These are phyloP conservation scores for Fusarium temperatum DNA, from an alignment of 2,329 filamentous ascomycete genomes.

Conservation along the genomic window DNA sequence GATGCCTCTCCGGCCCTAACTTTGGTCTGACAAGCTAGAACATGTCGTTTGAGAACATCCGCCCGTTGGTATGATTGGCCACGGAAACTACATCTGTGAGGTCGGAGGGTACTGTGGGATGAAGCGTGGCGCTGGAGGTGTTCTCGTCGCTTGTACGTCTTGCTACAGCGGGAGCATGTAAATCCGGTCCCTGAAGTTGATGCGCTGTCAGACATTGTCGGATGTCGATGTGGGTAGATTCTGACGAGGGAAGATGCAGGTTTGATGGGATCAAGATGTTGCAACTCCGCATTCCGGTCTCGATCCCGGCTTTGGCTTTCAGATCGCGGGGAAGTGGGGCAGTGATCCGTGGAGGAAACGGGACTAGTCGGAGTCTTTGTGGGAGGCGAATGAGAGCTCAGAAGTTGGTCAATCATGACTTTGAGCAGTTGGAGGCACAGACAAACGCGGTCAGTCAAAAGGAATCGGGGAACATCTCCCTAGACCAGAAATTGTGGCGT, in stretches of 20 bases:
- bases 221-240: neutral
- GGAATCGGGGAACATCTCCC: neutral
- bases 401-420: neutral
- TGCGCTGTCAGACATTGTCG: neutral
- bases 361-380: neutral
- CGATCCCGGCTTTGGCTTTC: neutral
- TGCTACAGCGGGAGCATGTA: neutral
- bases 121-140: neutral
- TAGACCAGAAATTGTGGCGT: neutral
- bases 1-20: rapidly evolving
- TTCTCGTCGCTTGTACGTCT: slow-evolving; percentile 1
- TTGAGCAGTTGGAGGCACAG: neutral
- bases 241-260: too few relatives aligned
- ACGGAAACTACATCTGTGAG: neutral
- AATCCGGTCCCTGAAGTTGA: neutral
- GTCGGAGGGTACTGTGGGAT: neutral
- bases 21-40: neutral
- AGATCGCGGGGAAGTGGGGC: slow-evolving; percentile 5
- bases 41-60: neutral
- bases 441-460: neutral
- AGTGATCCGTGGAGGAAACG: neutral
- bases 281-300: neutral
- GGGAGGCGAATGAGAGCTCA: neutral
- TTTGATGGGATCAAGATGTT: neutral
- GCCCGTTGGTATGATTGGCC: neutral